Evolutionary conservation across 129 eudicot species (phyloP), one percentile per base, ranked within the genome.

Genomic region (Gnaphalium uliginosum): DNA sequence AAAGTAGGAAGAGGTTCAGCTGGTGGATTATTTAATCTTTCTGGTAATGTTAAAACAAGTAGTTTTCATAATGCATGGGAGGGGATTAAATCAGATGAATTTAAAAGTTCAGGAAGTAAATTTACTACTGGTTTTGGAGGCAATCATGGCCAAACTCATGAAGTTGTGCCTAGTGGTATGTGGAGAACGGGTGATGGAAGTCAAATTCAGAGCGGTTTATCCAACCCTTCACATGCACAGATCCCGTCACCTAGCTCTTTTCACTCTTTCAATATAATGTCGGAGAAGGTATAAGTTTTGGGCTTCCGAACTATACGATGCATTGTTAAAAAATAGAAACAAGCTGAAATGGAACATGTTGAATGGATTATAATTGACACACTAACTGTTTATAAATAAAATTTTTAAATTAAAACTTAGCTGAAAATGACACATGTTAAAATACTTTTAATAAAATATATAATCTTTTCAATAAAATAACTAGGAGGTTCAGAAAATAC

Each of bases 171-270:
- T 56, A 81, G 86, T 57, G 76, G 84, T 62, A 74, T 85, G 71
- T 89, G 96, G 95, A 85, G 87, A 82, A 80, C 60, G 11, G 86
- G 82, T 39, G 92, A 69, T 22, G 80, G 60, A 53, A 83, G 80
- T 87, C 84, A 79, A n/a, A 22, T 84, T 73, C 91, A 79, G 57
- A 83, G 81, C 72, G 79, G 81, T 82, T 74, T 85, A 35, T 66
- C 84, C 51, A 74, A 53, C 78, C 6, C 89, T 79, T 73, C 83
- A 79, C 83, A 83, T 71, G 80, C 86, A 14, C 87, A 76, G 19
- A 83, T 73, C 18, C 94, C 84, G 37, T 75, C 92, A 7, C 72
- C 96, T 48, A 69, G 86, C 78, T 79, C 87, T 30, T 90, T 86
- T 78, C 83, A 78, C 62, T 78, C 83, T 65, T 86, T 86, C 69